Percentiles rank a stretch among this genome's conserved stretches.
Evolutionary conservation across 2,329 filamentous ascomycete species (phyloP).

Genomic region (Trichoderma atroviride): DNA sequence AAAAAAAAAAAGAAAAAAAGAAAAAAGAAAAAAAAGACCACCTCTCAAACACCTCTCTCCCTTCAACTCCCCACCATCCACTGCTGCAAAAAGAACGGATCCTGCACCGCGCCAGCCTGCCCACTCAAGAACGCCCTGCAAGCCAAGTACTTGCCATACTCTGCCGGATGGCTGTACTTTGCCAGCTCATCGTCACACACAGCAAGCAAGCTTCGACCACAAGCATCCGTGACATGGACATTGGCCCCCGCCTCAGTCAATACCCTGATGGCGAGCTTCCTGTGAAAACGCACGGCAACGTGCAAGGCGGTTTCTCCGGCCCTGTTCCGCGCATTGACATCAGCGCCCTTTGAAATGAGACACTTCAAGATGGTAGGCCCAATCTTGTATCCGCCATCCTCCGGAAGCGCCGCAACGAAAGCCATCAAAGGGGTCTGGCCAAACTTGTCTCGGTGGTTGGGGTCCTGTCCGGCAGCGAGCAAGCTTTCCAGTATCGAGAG

Average conservation of each 20-base stretch:
- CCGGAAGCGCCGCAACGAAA: constrained; percentile 54
- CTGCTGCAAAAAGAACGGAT: constrained; percentile 46
- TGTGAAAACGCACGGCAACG: constrained; percentile 55
- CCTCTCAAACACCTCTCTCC: too few relatives aligned
- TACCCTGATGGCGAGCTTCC: constrained; percentile 54
- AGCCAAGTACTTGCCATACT: constrained; percentile 49
- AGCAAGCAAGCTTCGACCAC: constrained; percentile 49
- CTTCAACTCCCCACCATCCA: constrained; percentile 37
- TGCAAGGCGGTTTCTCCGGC: constrained; percentile 59
- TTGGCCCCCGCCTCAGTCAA: constrained; percentile 52
- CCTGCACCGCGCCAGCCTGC: constrained; percentile 41
- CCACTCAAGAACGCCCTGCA: constrained; percentile 52
- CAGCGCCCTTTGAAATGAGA: constrained; percentile 48
- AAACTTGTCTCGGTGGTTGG: constrained; percentile 55
- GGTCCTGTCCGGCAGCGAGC: constrained; percentile 46
- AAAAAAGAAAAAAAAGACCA: too few relatives aligned
- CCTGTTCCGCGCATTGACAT: constrained; percentile 55
- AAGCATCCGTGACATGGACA: constrained; percentile 49
- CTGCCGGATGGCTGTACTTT: constrained; percentile 36
- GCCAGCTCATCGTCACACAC: constrained; percentile 48
- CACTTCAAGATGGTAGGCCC: constrained; percentile 50
- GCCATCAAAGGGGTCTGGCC: constrained; percentile 60
- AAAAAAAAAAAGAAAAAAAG: too few relatives aligned
- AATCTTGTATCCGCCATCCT: constrained; percentile 53
- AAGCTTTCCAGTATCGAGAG: constrained; percentile 36